Conservation (phyloP, 306 rosid species). For the Pachyrhizus erosus region DNA sequence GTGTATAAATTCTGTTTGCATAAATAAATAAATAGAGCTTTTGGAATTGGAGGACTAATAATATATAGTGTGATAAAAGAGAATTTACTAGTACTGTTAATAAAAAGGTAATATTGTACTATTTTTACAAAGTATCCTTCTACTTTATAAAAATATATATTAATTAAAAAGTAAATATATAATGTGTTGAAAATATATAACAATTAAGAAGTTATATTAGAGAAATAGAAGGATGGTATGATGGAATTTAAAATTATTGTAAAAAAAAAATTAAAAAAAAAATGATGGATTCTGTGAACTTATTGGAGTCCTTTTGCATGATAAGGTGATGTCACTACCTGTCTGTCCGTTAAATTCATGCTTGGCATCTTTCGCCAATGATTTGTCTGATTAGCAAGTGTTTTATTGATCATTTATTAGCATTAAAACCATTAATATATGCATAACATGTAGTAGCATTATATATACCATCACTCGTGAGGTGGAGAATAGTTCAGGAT, state of each 20-base stretch:
- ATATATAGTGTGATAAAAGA: too few species aligned
- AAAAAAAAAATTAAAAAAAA: too few species aligned
- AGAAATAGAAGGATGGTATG: not conserved
- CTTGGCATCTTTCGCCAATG: not conserved
- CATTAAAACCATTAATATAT: not conserved
- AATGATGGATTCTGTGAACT: not conserved
- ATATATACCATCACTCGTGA: constrained; percentile 18
- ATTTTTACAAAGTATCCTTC: too few species aligned
- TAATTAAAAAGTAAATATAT: too few species aligned
- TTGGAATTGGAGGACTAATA: not conserved
- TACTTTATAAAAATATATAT: too few species aligned
- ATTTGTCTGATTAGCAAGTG: constrained; percentile 26
- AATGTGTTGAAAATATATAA: too few species aligned
- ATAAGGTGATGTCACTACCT: not conserved
- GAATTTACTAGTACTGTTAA: too few species aligned
- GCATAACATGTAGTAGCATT: constrained; percentile 1
- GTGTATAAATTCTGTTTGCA: not conserved
- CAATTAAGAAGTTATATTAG: too few species aligned
- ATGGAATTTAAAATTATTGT: not conserved
- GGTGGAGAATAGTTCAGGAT: constrained; percentile 30
- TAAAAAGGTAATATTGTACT: too few species aligned
- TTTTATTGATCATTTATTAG: not conserved
- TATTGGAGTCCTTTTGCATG: not conserved
- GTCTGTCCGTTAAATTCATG: not conserved
- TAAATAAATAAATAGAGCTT: not conserved